Evolutionary conservation across 495 filamentous ascomycete species (phyloP), one percentile per base, ranked within the genome.

Genomic region (Neurospora cerealis): DNA sequence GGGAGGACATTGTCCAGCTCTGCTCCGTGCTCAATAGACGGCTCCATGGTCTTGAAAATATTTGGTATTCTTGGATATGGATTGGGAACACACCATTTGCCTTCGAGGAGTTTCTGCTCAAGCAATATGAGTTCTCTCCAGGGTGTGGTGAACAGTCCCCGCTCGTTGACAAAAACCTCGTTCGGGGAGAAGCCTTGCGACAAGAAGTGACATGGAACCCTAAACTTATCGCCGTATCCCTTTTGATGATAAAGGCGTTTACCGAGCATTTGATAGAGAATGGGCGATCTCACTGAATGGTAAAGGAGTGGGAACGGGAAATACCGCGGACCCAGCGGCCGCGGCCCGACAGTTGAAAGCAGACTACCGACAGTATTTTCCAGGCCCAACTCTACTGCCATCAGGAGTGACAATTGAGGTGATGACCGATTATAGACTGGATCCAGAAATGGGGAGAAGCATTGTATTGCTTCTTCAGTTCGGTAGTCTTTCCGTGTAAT

Each of bases 251-350:
- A 28, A 28, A 28, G 24, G 24, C n/a, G n/a, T 28, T 28, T 28
- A 28, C 24, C 24, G 24, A 28, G 0, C 24, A 28, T 28, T 1
- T 28, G 24, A 28, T 28, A 39, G 24, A 60, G 11, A 60, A 48
- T 0, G 10, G 48, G 48, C 2, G 11, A 15, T 15, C 0, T 28
- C 0, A 60, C 0, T 7, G 48, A 15, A 60, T 60, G 48, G 21
- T 28, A 24, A 15, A 60, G 48, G 0, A 32, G 0, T 0, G 48
- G 48, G 8, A 60, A 60, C 11, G 11, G 24, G 11, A 6, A 28
- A 60, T 0, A 17, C 0, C 11, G 24, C 7, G 11, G 4, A 17
- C 24, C 24, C 0, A 5, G 24, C 11, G 48, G 24, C 2, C 1
- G 48, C 11, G 2, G 4, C 11, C 4, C 5, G 24, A 28, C 11